phyloP scores from a whole-genome alignment of 352 stramenopile species.

The Globisporangium ultimum region DNA sequence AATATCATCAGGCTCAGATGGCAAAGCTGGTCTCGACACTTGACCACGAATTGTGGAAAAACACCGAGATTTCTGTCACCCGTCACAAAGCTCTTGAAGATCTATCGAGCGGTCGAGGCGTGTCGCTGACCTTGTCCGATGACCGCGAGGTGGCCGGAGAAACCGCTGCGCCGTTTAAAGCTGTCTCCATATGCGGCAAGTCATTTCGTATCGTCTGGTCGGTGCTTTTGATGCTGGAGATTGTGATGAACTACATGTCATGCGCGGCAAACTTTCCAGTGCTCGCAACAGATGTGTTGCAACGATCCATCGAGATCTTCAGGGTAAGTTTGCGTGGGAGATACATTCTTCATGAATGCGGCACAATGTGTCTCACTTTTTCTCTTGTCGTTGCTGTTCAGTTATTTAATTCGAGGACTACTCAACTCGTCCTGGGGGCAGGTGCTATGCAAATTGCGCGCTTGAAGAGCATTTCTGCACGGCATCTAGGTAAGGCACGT shows the following conservation, averaged over 20 bases:
- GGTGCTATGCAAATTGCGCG: constrained; percentile 95
- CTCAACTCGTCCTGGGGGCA: constrained; percentile 94
- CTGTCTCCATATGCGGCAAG: constrained; percentile 89
- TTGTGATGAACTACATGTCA: constrained; percentile 94
- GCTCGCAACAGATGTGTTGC: constrained; percentile 92
- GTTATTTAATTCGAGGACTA: constrained; percentile 96
- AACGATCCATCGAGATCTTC: constrained; percentile 91
- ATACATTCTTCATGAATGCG: background rate
- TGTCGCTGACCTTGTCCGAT: constrained; percentile 65
- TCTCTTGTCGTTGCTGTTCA: constrained; percentile 23
- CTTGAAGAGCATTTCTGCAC: constrained; percentile 95
- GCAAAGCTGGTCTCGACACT: constrained; percentile 92
- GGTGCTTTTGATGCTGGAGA: constrained; percentile 93
- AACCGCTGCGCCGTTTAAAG: constrained; percentile 66
- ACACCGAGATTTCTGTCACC: constrained; percentile 88
- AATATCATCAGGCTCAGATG: constrained; percentile 92
- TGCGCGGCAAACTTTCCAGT: constrained; percentile 93
- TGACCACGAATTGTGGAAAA: constrained; percentile 94
- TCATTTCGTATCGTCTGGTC: constrained; percentile 96
- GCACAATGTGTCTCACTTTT: background rate
- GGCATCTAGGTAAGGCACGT: constrained; percentile 81
- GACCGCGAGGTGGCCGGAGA: constrained; percentile 66
- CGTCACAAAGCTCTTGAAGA: constrained; percentile 89
- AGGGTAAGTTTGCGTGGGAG: constrained; percentile 35
- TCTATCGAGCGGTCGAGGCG: constrained; percentile 89